phyloP scores from a whole-genome alignment of 495 filamentous ascomycete species.

The Cercophora newfieldiana region DNA sequence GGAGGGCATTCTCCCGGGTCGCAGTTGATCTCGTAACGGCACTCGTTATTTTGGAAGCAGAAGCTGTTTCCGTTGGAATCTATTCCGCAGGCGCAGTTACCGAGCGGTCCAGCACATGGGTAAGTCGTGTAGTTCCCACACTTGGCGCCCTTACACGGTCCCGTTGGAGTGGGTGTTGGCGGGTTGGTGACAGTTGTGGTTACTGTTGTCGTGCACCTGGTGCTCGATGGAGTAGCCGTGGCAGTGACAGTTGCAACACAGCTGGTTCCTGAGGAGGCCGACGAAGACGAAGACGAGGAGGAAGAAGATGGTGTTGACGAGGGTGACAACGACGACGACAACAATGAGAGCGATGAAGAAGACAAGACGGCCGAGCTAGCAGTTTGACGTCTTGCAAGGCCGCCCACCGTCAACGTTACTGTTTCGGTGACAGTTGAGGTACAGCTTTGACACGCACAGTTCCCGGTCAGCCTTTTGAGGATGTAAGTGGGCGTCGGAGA shows the following conservation, averaged over 20 bases:
- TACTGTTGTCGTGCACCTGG: neutral
- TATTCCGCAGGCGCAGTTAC: slow-evolving; percentile 12
- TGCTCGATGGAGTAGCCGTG: neutral
- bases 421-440: too few species aligned
- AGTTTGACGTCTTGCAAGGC: neutral
- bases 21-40: slow-evolving; percentile 1
- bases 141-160: neutral
- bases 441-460: too few species aligned
- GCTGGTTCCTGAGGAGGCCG: neutral
- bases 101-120: slow-evolving; percentile 1
- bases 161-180: neutral
- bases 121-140: slow-evolving; percentile 15
- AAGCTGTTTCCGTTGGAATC: slow-evolving; percentile 12
- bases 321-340: neutral
- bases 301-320: neutral
- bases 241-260: neutral
- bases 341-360: neutral
- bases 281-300: neutral
- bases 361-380: neutral
- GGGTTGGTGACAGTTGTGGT: neutral
- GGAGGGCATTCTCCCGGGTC: neutral
- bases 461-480: too few species aligned
- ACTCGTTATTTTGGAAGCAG: slow-evolving; percentile 18
- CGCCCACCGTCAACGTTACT: too few species aligned
- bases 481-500: too few species aligned